Evolutionary conservation across 2,329 filamentous ascomycete genomes (phyloP).

Genomic region (Aureobasidium pullulans): DNA sequence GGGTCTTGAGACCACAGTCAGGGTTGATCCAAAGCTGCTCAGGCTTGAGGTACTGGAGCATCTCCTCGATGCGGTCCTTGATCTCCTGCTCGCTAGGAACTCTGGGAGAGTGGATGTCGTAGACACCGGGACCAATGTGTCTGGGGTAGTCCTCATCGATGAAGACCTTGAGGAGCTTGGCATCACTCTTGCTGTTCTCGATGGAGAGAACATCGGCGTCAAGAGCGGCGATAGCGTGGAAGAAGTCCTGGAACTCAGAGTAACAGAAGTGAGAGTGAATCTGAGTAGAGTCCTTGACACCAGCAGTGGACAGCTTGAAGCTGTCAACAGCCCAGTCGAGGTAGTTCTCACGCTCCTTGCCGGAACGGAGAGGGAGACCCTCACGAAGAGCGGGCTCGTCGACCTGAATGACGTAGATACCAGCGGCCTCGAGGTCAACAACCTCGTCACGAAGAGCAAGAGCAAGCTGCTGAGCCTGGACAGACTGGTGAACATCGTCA

Average conservation of each 20-base stretch:
- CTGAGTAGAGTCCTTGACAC: constrained; percentile 92
- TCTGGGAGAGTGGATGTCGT: constrained; percentile 99
- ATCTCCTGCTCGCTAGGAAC: constrained; percentile 96
- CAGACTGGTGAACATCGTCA: constrained; percentile 98
- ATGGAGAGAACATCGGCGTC: constrained; percentile 98
- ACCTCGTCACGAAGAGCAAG: constrained; percentile 98
- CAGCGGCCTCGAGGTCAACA: constrained; percentile 92
- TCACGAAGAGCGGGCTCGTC: constrained; percentile 99
- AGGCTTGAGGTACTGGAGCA: constrained; percentile 91
- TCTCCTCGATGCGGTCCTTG: constrained; percentile 94
- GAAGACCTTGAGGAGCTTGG: constrained; percentile 98
- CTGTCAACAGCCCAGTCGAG: constrained; percentile 95
- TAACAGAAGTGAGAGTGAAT: constrained; percentile 99
- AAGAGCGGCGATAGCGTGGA: constrained; percentile 97
- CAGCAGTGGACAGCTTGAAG: constrained; percentile 91
- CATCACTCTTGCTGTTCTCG: constrained; percentile 99
- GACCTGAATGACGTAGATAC: constrained; percentile 96
- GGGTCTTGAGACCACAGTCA: constrained; percentile 98
- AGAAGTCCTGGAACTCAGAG: constrained; percentile 99
- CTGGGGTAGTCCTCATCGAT: constrained; percentile 94
- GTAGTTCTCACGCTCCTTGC: constrained; percentile 94
- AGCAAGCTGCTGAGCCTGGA: constrained; percentile 97
- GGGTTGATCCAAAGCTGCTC: constrained; percentile 99
- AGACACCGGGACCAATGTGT: constrained; percentile 98
- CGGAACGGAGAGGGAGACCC: constrained; percentile 91